phyloP scores from a whole-genome alignment of 2,329 filamentous ascomycete species.

The Dactylonectria estremocensis region DNA sequence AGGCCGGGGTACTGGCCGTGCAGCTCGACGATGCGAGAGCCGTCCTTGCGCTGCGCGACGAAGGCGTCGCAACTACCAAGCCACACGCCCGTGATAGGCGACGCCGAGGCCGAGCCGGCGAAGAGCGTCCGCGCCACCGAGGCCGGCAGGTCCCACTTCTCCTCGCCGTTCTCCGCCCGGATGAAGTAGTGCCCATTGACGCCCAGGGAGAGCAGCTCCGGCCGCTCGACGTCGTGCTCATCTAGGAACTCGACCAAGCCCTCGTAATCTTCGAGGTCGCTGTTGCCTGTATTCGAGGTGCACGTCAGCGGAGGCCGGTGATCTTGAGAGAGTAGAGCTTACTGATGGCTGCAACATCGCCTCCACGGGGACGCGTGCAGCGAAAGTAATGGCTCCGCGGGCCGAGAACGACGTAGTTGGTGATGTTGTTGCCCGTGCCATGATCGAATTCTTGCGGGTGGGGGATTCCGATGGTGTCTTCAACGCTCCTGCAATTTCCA shows the following conservation, averaged over 20 bases:
- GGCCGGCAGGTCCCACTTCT: constrained; percentile 37
- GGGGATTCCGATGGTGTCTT: neutral
- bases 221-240: constrained; percentile 41
- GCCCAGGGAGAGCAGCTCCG: constrained; percentile 40
- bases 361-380: constrained; percentile 35
- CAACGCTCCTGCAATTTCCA: constrained; percentile 21
- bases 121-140: constrained; percentile 16
- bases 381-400: constrained; percentile 39
- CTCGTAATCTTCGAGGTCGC: constrained; percentile 39
- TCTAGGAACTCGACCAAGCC: constrained; percentile 35
- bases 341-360: constrained; percentile 37
- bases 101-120: constrained; percentile 15
- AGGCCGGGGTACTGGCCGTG: constrained; percentile 32
- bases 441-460: constrained; percentile 28
- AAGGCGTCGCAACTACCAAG: constrained; percentile 39
- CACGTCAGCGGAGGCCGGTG: neutral
- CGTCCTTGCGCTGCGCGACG: constrained; percentile 43
- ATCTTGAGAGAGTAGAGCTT: neutral
- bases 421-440: constrained; percentile 14
- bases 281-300: constrained; percentile 23
- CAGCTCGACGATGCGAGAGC: constrained; percentile 36
- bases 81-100: constrained; percentile 36
- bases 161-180: constrained; percentile 31
- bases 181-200: constrained; percentile 38
- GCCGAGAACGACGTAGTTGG: constrained; percentile 42